Base-by-base conservation (phyloP, 139 green algal species). In the Chlorella sorokiniana region DNA sequence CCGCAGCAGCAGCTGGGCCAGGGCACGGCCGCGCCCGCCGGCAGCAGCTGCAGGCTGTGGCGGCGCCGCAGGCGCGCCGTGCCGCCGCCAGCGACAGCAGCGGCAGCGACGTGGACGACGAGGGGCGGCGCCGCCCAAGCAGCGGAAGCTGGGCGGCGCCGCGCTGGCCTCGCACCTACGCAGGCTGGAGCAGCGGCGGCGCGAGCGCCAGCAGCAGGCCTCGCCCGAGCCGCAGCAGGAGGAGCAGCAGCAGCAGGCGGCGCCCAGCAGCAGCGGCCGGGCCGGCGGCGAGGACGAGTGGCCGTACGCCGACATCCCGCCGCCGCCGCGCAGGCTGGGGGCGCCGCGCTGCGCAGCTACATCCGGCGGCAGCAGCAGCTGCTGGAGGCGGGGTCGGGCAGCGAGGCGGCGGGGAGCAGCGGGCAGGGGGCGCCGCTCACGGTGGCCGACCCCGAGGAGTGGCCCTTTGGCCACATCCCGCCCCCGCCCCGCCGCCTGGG, bases 111-210 rank as follows among this genome's bases (percentile, higher is more conserved):
- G 69, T 16, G 10, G n/a, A 62, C 4, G 69, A 42, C 1, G 69
- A 76, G 42, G 64, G 23, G 45, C 72, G 40, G 52, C 70, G 48
- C 31, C 69, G 44, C 69, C 69, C 29, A 40, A 76, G 72, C 73
- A 80, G 73, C 73, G 38, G 31, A 42, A 45, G 42, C 76, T 81
- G 38, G 74, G 74, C 38, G 74, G 74, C 16, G 74, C 74, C 4
- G 76, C 76, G 42, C 31, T 68, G 31, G 35, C 35, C 62, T 73
- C 76, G 0, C 64, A 64, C 63, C 31, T 74, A 42, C n/a, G 11
- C 20, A 62, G 62, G 4, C 42, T 67, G 41, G 7, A 64, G 62
- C 62, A 40, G 23, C 42, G 52, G 42, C 42, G 62, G 42, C 29
- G 37, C 4, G 42, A 64, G 14, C 27, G 42, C 31, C 56, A 65